Percentiles rank a stretch among this genome's conserved stretches.
These are phyloP conservation scores for Psidium guajava DNA, from an alignment of 345 rosid species.

Conservation along the genomic window DNA sequence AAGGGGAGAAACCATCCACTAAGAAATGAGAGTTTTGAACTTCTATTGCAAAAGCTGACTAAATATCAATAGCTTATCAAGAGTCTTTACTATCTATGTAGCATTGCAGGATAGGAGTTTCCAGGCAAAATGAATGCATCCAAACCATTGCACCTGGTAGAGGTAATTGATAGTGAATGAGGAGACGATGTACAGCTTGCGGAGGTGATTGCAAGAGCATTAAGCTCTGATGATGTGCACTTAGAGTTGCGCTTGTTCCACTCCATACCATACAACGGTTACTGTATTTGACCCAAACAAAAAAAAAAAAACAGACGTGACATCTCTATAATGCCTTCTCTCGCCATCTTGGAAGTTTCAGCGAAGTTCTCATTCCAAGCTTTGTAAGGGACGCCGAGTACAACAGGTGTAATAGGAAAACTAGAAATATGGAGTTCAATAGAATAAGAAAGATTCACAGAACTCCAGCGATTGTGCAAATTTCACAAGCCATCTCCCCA, in stretches of 20 bases:
- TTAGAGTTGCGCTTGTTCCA: neutral
- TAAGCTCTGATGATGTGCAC: neutral
- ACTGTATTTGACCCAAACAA: neutral
- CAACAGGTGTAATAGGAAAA: conserved; percentile 66
- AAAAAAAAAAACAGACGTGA: neutral
- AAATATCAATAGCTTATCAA: neutral
- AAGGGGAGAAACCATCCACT: neutral
- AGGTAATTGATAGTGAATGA: neutral
- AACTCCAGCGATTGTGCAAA: too few relatives aligned
- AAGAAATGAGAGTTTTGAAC: neutral
- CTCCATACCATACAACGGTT: neutral
- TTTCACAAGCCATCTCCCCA: too few relatives aligned
- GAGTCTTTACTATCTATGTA: neutral
- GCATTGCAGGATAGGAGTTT: neutral
- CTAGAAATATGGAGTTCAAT: conserved; percentile 75
- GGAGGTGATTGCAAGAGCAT: neutral
- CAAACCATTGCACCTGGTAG: neutral
- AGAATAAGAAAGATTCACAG: too few relatives aligned
- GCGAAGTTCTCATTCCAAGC: conserved; percentile 65
- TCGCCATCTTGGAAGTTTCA: conserved; percentile 74
- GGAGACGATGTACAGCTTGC: neutral
- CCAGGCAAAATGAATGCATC: neutral
- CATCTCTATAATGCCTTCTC: conserved; percentile 48
- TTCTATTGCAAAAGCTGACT: neutral
- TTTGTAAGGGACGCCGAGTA: conserved; percentile 66